Percentiles rank a stretch among this genome's conserved stretches.
Evolutionary conservation across 2,329 filamentous ascomycete species (phyloP).

Genomic region (Sclerotinia borealis): DNA sequence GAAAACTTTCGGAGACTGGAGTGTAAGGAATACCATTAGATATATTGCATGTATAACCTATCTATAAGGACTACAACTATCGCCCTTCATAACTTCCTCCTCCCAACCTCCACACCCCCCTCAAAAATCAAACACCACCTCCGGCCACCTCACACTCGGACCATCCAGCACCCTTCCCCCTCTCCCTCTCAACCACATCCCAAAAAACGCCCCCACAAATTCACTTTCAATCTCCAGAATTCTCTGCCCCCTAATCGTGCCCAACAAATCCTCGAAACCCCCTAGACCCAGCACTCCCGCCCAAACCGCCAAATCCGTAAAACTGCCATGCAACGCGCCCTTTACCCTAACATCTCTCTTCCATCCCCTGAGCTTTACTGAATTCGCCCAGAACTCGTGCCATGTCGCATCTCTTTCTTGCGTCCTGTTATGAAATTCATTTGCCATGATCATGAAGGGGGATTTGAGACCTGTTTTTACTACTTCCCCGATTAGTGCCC

Average conservation of each 20-base stretch:
- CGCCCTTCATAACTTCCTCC: neutral
- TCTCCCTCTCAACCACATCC: conserved; percentile 18
- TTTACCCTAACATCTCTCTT: conserved; percentile 30
- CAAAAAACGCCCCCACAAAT: conserved; percentile 24
- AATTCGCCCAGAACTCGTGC: conserved; percentile 25
- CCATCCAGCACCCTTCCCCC: conserved; percentile 14
- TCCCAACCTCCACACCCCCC: neutral
- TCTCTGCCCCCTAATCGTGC: conserved; percentile 22
- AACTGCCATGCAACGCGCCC: conserved; percentile 31
- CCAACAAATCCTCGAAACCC: conserved; percentile 12
- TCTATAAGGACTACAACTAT: neutral
- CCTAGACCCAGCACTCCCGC: neutral
- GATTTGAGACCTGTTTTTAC: conserved; percentile 24
- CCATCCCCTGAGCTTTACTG: conserved; percentile 24
- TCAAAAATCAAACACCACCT: conserved; percentile 17
- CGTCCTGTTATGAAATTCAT: conserved; percentile 27
- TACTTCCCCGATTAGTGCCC: conserved; percentile 30
- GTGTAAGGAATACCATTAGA: neutral
- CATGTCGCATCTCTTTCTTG: conserved; percentile 22
- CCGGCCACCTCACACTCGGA: conserved; percentile 19
- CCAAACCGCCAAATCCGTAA: conserved; percentile 26
- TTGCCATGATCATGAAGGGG: conserved; percentile 33
- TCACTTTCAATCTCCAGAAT: conserved; percentile 20
- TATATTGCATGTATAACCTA: neutral
- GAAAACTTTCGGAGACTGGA: neutral